Percentiles rank a stretch among this genome's conserved stretches.
These are phyloP conservation scores for Gryganskiella cystojenkinii DNA, from an alignment of 192 early-diverging fungal genomes.

Conservation along the genomic window DNA sequence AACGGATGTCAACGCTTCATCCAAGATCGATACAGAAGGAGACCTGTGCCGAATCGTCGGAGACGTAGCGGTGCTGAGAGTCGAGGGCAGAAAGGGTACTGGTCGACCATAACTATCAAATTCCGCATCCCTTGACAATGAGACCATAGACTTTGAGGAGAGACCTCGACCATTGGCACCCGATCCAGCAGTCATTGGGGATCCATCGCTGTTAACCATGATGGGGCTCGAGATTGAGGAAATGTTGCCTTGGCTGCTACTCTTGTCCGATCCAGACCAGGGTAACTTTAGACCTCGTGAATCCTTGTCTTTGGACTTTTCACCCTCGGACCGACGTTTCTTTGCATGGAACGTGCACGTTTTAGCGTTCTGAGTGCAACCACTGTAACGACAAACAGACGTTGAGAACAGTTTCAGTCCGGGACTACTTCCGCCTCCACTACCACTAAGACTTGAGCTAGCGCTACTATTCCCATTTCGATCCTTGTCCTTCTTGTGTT, in stretches of 20 bases:
- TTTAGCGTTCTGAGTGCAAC: conserved; percentile 37
- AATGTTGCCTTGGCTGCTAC: conserved; percentile 3
- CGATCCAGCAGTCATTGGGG: background rate
- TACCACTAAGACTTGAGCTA: conserved; percentile 23
- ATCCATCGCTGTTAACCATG: conserved; percentile 10
- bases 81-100: conserved; percentile 4
- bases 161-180: background rate
- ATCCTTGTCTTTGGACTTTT: conserved; percentile 13
- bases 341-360: conserved; percentile 34
- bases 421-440: conserved; percentile 18
- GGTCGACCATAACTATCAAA: background rate
- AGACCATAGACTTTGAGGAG: conserved; percentile 33
- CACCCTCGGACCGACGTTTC: conserved; percentile 3
- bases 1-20: conserved; percentile 17
- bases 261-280: conserved; percentile 23
- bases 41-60: conserved; percentile 14
- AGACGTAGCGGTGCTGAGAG: background rate
- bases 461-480: conserved; percentile 17
- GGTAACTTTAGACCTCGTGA: background rate
- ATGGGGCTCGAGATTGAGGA: conserved; percentile 4
- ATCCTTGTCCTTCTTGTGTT: conserved; percentile 33
- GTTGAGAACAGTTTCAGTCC: conserved; percentile 29
- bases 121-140: conserved; percentile 27
- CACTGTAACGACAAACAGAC: conserved; percentile 25
- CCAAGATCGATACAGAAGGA: conserved; percentile 35